Percentiles rank a stretch among this genome's conserved stretches.
Conservation (phyloP, 495 filamentous ascomycete species). For the Arthonia radiata region DNA sequence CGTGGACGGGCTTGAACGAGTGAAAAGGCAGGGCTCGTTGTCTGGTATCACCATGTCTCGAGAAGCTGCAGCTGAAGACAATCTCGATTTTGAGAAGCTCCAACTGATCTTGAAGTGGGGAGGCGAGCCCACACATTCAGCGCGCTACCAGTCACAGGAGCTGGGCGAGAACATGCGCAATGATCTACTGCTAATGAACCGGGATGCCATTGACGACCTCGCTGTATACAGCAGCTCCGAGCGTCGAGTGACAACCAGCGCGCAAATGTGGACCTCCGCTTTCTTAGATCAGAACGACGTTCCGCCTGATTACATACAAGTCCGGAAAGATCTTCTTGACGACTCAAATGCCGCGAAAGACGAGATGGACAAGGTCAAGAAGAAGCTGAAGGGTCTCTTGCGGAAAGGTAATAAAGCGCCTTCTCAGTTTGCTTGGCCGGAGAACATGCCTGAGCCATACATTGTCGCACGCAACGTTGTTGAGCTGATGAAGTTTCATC, state of each 20-base stretch:
- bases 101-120: slow-evolving; percentile 99
- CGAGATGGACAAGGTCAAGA: slow-evolving; percentile 99
- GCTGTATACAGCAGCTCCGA: slow-evolving; percentile 87
- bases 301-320: slow-evolving; percentile 54
- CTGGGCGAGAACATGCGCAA: slow-evolving; percentile 87
- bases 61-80: slow-evolving; percentile 71
- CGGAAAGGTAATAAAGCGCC: slow-evolving; percentile 71
- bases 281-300: slow-evolving; percentile 77
- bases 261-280: slow-evolving; percentile 84
- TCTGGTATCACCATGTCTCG: slow-evolving; percentile 70
- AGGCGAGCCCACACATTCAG: slow-evolving; percentile 91
- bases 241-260: slow-evolving; percentile 74
- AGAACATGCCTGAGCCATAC: slow-evolving; percentile 73
- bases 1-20: slow-evolving; percentile 16
- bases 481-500: slow-evolving; percentile 92
- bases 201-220: slow-evolving; percentile 71
- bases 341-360: slow-evolving; percentile 99
- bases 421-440: slow-evolving; percentile 91
- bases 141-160: slow-evolving; percentile 85
- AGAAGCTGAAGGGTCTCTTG: slow-evolving; percentile 80
- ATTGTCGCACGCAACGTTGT: slow-evolving; percentile 79
- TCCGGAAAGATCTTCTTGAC: slow-evolving; percentile 85
- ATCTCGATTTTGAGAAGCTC: slow-evolving; percentile 74
- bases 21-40: slow-evolving; percentile 62
- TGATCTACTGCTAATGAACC: slow-evolving; percentile 81